Evolutionary conservation across 1,284 basidiomycete genomes (phyloP), one percentile per base, ranked within the genome.

Genomic region (Sanghuangporus weigelae): DNA sequence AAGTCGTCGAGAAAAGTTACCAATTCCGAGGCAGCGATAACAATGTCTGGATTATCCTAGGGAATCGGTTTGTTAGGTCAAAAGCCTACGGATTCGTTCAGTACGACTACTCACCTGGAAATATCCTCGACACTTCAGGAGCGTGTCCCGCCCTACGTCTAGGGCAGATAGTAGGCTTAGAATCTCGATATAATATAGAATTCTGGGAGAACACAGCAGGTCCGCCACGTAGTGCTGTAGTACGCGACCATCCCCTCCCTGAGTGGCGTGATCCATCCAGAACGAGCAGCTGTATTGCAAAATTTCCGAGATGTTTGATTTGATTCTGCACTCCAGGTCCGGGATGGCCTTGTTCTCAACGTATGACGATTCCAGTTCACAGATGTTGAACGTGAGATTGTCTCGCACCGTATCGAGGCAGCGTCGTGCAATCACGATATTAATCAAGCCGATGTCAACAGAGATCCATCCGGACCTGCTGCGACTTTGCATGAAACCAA

Each of bases 371-470:
- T 69, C 56, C 4, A 75, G 54, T 12, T 65, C 42, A 55, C 71
- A 73, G 3, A 78, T 73, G 60, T 74, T 76, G 66, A 75, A 77
- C 36, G 70, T 64, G 21, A 81, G 74, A 14, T 71, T 67, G 1
- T 63, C n/a, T 7, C 72, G 63, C 70, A 78, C 72, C n/a, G 70
- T 59, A 2, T 62, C 59, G 7, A 77, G 62, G 12, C 69, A 72
- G 5, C 49, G 4, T 23, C n/a, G 23, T 8, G 49, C 49, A 46
- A 46, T 14, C 14, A 5, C 3, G 26, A 26, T 26, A 26, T 26
- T 26, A 26, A 26, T 46, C 8, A 46, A 1, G 44, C 21, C 44
- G 14, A 16, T 46, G 14, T 46, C 44, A 7, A 19, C 26, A 46
- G 2, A 40, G 57, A 12, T 69, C 66, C 36, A 73, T 70, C 21